Base-by-base conservation (phyloP, 345 rosid genomes). In the Aquilaria malaccensis region DNA sequence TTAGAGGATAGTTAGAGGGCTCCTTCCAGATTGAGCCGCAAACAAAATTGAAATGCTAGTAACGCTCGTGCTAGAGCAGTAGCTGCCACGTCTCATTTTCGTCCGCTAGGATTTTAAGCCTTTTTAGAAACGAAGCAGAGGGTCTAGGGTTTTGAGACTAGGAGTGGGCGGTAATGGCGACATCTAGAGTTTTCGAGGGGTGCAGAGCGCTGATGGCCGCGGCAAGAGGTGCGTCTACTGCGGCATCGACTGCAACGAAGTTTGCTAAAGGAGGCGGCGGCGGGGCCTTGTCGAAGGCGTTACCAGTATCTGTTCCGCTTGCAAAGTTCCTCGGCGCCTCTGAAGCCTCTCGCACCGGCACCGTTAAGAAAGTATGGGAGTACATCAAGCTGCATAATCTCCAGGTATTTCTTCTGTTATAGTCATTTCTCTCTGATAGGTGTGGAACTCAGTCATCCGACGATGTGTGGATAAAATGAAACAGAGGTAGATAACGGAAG, bases 231-330 rank as follows among this genome's bases (percentile, higher is more conserved):
- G 11, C 64, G 2, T 49, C 82, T 33, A 82, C 89, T 2, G 75
- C 86, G 57, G 69, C 76, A 14, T 65, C 84, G 4, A 32, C 76
- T 49, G 51, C 56, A 10, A 10, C 37, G 33, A 22, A 22, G 22
- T 22, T 22, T 22, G 60, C 66, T 48, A 15, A 64, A 60, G 71
- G 59, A 62, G 4, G 72, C 1, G 95, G 96, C 5, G 22, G 22
- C 22, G 22, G 22, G 22, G 22, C 22, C 22, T 80, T 89, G 52
- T 63, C 70, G 55, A 85, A 76, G 75, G 71, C 58, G 48, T 15
- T 32, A 2, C 84, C 95, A 9, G 78, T 92, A 11, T 89, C 98
- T 45, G 84, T 85, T n/a, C 87, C 78, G 37, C 89, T 87, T 29
- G 72, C 81, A 11, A 64, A 64, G 30, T 80, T 92, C 79, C 81